phyloP scores from a whole-genome alignment of 257 asterid genomes.

The Solanum ossicruentum region DNA sequence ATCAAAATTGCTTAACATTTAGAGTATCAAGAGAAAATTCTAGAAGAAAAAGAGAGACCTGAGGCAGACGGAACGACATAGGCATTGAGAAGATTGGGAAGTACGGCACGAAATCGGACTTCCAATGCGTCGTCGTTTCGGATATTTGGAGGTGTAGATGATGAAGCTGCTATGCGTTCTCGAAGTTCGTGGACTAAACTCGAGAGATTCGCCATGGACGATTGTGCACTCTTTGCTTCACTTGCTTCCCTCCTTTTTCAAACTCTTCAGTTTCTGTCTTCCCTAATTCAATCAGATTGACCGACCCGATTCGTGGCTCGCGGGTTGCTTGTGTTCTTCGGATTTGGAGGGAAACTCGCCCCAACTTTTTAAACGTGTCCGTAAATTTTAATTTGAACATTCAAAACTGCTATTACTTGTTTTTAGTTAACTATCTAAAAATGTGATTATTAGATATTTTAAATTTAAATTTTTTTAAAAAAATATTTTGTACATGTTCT shows the following conservation, averaged over 20 bases:
- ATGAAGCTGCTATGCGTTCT: slow-evolving; percentile 68
- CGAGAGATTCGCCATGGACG: slow-evolving; percentile 53
- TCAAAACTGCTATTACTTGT: too few relatives aligned
- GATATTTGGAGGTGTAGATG: slow-evolving; percentile 48
- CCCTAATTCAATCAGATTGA: not conserved
- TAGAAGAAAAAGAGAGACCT: slow-evolving; percentile 16
- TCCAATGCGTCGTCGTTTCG: slow-evolving; percentile 68
- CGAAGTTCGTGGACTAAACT: slow-evolving; percentile 84
- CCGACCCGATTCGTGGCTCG: not conserved
- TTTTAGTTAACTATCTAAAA: too few relatives aligned
- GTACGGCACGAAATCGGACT: slow-evolving; percentile 74
- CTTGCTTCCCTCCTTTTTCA: not conserved
- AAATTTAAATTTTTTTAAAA: too few relatives aligned
- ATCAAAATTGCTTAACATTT: not conserved
- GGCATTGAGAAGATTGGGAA: slow-evolving; percentile 66
- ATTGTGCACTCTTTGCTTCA: not conserved
- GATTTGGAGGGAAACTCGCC: not conserved
- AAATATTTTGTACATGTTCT: too few relatives aligned
- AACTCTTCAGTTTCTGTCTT: not conserved
- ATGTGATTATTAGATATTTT: too few relatives aligned
- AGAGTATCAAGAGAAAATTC: not conserved
- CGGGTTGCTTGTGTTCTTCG: not conserved
- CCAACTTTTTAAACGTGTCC: not conserved
- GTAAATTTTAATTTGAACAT: too few relatives aligned
- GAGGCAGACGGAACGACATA: slow-evolving; percentile 61